Base-by-base conservation (phyloP, 1,284 basidiomycete genomes). In the Malassezia brasiliensis region DNA sequence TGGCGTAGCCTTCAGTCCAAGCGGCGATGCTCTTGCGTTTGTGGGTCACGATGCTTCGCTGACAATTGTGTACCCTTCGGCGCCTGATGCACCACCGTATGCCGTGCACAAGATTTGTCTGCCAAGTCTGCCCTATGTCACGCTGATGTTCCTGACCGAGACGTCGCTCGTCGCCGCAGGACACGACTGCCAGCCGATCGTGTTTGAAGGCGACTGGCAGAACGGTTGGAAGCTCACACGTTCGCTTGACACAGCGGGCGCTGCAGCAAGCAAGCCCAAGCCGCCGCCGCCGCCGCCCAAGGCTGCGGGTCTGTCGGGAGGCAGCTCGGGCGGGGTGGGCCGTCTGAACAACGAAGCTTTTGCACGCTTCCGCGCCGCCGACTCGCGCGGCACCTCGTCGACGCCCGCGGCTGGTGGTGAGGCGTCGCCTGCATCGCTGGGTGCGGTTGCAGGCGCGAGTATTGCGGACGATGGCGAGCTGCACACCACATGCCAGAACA, bases 171-270 rank as follows among this genome's bases (percentile, higher is more conserved):
- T 98, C 34, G 90, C 89, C 0, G 94, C 90, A 0, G 94, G 94
- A 0, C 93, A 99, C 77, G 94, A 98, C 75, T 98, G 94, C 77
- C 90, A 94, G 76, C 94, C 94, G 0, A 79, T 91, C 32, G 82
- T 74, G 22, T 74, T 73, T 59, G 63, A 64, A 25, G 72, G 72
- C 40, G 61, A 63, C 32, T 56, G 57, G 15, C 48, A 61, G 19
- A 35, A 48, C 3, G 72, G 72, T 5, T 74, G 72, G 72, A 44
- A 48, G 5, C 57, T 71, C 3, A 52, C 56, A 34, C 68, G 66
- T 51, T 64, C 64, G 12, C 67, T 74, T 44, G 72, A 74, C 36
- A 55, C 68, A 5, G 62, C 62, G 3, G 68, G 66, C 4, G 66
- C 66, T 0, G 68, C 66, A 1, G 70, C 70, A 1, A 56, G 52